Base-by-base conservation (phyloP, 768 basidiomycete genomes). In the Tulasnella calospora region DNA sequence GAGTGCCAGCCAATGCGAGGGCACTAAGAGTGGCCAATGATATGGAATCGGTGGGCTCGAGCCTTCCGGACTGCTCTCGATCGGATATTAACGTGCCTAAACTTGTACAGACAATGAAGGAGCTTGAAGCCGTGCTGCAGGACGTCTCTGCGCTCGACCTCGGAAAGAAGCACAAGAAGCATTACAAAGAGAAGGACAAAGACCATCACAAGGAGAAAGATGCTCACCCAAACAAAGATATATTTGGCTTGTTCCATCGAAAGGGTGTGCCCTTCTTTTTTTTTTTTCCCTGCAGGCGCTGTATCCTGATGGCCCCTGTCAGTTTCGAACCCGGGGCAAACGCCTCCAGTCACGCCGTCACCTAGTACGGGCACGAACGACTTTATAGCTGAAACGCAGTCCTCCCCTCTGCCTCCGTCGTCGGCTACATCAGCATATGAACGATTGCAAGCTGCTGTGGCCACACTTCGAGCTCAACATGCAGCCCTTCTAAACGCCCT, bases 381-480 rank as follows among this genome's bases (percentile, higher is more conserved):
- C 47, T 57, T 46, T 2, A 55, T 47, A 23, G 44, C 75, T 61
- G 44, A 12, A 44, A 46, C 72, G 70, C 80, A 55, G 41, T 74
- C 71, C 0, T 33, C 77, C 17, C 30, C 73, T 12, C 38, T 38
- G 15, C 61, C 57, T 69, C 80, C 79, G 27, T 75, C 81, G 7
- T 81, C 83, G 35, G 81, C 87, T 55, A 1, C 17, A 51, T 4
- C 23, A 21, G 57, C 5, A 1, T n/a, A 44, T 36, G 87, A 89
- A 79, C 88, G 87, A 44, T 83, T 90, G 27, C 85, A 87, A 71
- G 82, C 83, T 5, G 86, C 87, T 0, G 83, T 93, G 33, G 86
- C 88, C 44, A 83, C 85, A 12, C 87, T 93, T 79, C 92, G 89
- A 84, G 82, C 86, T 13, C 91, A 93, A 78, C 90, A 93, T 81